These are phyloP conservation scores for Medicago ruthenica DNA, from an alignment of 306 rosid genomes.

Conservation along the genomic window DNA sequence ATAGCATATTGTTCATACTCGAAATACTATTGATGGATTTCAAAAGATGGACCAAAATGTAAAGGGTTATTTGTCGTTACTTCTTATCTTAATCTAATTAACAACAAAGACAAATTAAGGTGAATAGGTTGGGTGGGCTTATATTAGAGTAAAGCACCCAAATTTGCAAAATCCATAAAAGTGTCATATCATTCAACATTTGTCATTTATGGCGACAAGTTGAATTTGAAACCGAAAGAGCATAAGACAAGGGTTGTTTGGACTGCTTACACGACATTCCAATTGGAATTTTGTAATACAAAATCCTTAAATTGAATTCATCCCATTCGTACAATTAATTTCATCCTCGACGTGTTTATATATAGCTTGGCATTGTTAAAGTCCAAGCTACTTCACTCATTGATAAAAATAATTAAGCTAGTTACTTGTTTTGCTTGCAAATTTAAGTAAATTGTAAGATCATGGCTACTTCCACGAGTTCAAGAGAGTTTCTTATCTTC, in stretches of 20 bases:
- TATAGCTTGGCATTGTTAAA: not conserved
- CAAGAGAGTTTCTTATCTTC: slow-evolving; percentile 22
- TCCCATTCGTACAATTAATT: too few relatives aligned
- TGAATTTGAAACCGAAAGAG: slow-evolving; percentile 11
- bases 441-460: not conserved
- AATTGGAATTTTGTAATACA: not conserved
- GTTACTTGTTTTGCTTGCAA: too few relatives aligned
- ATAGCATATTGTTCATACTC: not conserved
- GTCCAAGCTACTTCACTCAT: not conserved
- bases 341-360: not conserved
- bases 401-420: not conserved
- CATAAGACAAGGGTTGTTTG: slow-evolving; percentile 28
- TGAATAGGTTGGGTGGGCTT: slow-evolving; percentile 36
- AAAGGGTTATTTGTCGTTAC: slow-evolving; percentile 36
- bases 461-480: slow-evolving; percentile 33
- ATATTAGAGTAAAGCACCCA: slow-evolving; percentile 19
- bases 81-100: not conserved
- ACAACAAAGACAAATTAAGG: slow-evolving; percentile 32
- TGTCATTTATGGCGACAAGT: slow-evolving; percentile 27
- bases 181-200: slow-evolving; percentile 1
- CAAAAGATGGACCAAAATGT: not conserved
- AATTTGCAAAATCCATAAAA: slow-evolving; percentile 22
- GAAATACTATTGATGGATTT: not conserved
- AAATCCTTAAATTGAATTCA: not conserved
- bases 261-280: slow-evolving; percentile 45